These are phyloP conservation scores for Iberis pinnata DNA, from an alignment of 345 rosid genomes.

Conservation along the genomic window DNA sequence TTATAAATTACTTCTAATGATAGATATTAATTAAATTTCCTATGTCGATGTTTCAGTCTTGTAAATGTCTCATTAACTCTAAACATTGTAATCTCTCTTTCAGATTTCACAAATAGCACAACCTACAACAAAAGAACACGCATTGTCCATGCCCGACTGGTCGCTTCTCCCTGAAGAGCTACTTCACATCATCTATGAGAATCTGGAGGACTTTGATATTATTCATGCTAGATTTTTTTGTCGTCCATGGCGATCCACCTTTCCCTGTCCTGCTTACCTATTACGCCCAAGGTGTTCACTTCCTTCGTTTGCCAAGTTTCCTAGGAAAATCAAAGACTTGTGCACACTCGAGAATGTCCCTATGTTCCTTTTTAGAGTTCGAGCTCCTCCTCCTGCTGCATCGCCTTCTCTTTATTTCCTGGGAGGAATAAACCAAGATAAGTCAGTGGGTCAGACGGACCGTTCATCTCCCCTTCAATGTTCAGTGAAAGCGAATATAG, in stretches of 20 bases:
- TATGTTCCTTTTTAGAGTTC: constrained; percentile 5
- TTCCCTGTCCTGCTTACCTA: neutral
- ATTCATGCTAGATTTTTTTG: constrained; percentile 19
- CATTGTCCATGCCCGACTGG: neutral
- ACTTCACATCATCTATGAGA: neutral
- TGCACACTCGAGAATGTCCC: neutral
- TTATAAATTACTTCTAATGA: no score
- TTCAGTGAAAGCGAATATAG: neutral
- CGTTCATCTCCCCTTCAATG: constrained; percentile 6
- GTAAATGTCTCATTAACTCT: no score
- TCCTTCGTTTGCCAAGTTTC: neutral
- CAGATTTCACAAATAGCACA: neutral
- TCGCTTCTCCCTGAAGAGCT: constrained; percentile 11
- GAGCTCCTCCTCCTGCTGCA: neutral
- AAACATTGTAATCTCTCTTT: no score
- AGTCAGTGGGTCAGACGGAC: neutral
- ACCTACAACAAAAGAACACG: neutral
- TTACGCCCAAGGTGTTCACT: constrained; percentile 5
- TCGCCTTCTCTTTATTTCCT: neutral
- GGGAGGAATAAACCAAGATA: neutral
- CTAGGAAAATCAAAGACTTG: neutral
- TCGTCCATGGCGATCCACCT: constrained; percentile 2
- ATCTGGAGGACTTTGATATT: neutral
- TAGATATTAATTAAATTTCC: no score
- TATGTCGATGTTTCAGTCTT: no score